These are phyloP conservation scores for Lizanozyma gosingica DNA, from an alignment of 1,139 yeast species.

Conservation along the genomic window DNA sequence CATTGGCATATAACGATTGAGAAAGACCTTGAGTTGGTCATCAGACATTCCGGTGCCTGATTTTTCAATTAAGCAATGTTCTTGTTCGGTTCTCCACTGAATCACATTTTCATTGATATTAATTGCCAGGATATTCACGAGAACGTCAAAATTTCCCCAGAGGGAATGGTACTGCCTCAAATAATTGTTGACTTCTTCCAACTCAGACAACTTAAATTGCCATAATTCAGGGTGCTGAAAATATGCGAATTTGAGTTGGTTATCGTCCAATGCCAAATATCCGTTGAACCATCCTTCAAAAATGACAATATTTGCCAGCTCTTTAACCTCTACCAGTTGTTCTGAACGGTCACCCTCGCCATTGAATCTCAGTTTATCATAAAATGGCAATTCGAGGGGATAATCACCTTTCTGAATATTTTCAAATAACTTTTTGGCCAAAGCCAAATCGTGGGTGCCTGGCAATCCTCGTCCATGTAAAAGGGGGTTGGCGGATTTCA, in stretches of 20 bases:
- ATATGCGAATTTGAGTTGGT: constrained; percentile 15
- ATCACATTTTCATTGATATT: constrained; percentile 54
- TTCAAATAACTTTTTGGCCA: constrained; percentile 22
- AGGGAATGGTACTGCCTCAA: constrained; percentile 42
- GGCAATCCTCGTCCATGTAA: constrained; percentile 83
- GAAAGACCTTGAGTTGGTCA: constrained; percentile 53
- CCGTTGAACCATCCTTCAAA: constrained; percentile 97
- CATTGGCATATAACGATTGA: constrained; percentile 81
- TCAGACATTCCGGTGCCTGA: constrained; percentile 78
- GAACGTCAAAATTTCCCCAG: constrained; percentile 52
- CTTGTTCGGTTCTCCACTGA: constrained; percentile 81
- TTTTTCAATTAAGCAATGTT: constrained; percentile 47
- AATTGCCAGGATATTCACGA: constrained; percentile 54
- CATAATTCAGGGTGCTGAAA: constrained; percentile 11
- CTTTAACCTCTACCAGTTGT: constrained; percentile 24
- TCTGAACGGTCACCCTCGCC: constrained; percentile 76
- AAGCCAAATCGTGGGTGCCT: constrained; percentile 76
- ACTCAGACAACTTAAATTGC: constrained; percentile 16
- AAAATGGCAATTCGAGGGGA: constrained; percentile 48
- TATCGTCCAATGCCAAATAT: constrained; percentile 35
- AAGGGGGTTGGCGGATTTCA: constrained; percentile 40
- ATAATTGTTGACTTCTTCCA: constrained; percentile 38
- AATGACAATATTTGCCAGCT: constrained; percentile 47
- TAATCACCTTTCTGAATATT: constrained; percentile 12
- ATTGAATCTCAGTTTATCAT: constrained; percentile 63